phyloP scores from a whole-genome alignment of 441 rosid genomes.

The Adansonia rubrostipa region DNA sequence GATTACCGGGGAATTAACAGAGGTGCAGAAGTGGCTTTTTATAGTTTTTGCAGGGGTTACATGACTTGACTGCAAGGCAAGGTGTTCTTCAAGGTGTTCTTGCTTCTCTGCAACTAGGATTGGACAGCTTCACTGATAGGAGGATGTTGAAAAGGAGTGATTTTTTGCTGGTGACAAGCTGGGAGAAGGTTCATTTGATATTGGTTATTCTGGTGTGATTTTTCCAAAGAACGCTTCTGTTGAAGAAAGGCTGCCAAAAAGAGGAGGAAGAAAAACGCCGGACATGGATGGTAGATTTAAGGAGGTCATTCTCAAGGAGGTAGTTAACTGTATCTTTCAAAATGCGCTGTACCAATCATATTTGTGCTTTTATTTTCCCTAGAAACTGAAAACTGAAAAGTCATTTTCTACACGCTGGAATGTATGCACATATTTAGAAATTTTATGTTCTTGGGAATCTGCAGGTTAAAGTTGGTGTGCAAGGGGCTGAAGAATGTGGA shows the following conservation, averaged over 20 bases:
- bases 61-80: constrained; percentile 92
- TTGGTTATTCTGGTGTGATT: constrained; percentile 77
- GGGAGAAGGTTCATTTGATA: constrained; percentile 95
- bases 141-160: constrained; percentile 73
- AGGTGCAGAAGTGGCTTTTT: constrained; percentile 68
- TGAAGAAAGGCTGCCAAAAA: constrained; percentile 51
- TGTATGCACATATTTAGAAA: no score
- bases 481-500: constrained; percentile 85
- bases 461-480: constrained; percentile 83
- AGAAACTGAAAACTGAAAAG: no score
- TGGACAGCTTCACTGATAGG: constrained; percentile 69
- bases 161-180: constrained; percentile 72
- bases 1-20: constrained; percentile 48
- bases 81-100: constrained; percentile 89
- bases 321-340: constrained; percentile 17
- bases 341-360: background rate
- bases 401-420: no score
- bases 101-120: constrained; percentile 79
- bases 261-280: constrained; percentile 42
- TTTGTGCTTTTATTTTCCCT: background rate
- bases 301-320: constrained; percentile 89
- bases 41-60: constrained; percentile 55
- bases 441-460: constrained; percentile 15
- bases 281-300: constrained; percentile 54
- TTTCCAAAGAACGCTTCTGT: constrained; percentile 58